Evolutionary conservation across 495 filamentous ascomycete species (phyloP), one percentile per base, ranked within the genome.

Genomic region (Penicillium lagena): DNA sequence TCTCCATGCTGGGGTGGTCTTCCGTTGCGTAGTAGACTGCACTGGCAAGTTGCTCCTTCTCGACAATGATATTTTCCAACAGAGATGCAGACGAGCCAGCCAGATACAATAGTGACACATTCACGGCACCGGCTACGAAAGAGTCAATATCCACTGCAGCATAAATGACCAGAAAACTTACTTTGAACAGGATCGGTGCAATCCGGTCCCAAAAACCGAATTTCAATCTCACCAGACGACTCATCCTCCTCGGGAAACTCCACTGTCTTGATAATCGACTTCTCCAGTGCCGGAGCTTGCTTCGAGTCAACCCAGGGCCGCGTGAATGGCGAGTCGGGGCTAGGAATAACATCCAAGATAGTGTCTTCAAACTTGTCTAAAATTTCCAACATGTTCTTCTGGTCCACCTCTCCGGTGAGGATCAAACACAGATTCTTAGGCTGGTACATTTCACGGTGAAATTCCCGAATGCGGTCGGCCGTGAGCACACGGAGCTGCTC

Each of bases 191-290:
- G 51, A 55, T 95, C 81, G 47, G 72, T 81, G 62, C 82, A 86
- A 46, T 81, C 73, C 0, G 93, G 94, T 31, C 93, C 93, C 43
- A 97, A 77, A 62, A 93, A 93, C 7, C 74, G 84, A 35, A 96
- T 76, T 40, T 84, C 58, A 35, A 97, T 78, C 56, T 97, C 90
- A 32, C 93, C 93, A 42, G 76, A 84, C 1, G 87, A 89, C 52
- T 99, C 93, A 51, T 99, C 93, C 56, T 95, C 90, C 63, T 99
- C 94, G 0, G 93, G 94, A 53, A 99, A 99, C 46, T 94, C 82
- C 30, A 96, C 83, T 7, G 71, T 86, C 55, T 90, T 75, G 37
- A 90, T 66, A 15, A 79, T 67, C 1, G 86, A 87, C 56, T 87
- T 70, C 36, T 76, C 67, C 22, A 96, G 62, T 0, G 79, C 63